Evolutionary conservation across 768 basidiomycete species (phyloP).

Genomic region (Suillus fuscotomentosus): DNA sequence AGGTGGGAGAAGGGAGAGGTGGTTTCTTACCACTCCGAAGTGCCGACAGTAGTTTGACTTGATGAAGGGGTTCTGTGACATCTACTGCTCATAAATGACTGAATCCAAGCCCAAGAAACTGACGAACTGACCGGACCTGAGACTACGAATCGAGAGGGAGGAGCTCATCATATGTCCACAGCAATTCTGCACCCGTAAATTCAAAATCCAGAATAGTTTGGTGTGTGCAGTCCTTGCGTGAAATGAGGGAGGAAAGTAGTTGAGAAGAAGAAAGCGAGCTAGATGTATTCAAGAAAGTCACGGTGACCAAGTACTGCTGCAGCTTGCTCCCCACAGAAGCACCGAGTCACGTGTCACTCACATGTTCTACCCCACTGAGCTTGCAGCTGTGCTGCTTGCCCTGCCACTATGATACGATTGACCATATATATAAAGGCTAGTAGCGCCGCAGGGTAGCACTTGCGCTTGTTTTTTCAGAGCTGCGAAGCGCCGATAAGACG

Average conservation of each 20-base stretch:
- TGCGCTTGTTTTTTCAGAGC: neutral
- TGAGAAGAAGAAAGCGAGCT: neutral
- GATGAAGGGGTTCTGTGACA: slow-evolving; percentile 49
- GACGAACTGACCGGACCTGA: slow-evolving; percentile 4
- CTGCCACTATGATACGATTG: neutral
- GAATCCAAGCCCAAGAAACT: neutral
- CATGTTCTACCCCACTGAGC: neutral
- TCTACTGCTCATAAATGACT: slow-evolving; percentile 18
- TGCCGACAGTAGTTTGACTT: slow-evolving; percentile 64
- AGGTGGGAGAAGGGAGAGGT: neutral
- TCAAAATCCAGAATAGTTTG: neutral
- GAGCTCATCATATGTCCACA: neutral
- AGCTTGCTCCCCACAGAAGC: neutral
- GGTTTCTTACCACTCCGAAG: slow-evolving; percentile 53
- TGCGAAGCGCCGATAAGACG: neutral
- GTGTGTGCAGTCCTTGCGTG: neutral
- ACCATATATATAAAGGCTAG: neutral
- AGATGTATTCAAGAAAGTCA: neutral
- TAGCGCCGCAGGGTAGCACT: neutral
- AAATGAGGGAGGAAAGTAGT: neutral
- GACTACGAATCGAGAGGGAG: slow-evolving; percentile 17
- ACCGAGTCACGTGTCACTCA: neutral
- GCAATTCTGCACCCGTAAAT: neutral
- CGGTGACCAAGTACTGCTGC: neutral
- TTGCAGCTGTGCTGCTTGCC: neutral